Evolutionary conservation across 2,329 filamentous ascomycete genomes (phyloP), one percentile per base, ranked within the genome.

Genomic region (Pestalotiopsis sp.): DNA sequence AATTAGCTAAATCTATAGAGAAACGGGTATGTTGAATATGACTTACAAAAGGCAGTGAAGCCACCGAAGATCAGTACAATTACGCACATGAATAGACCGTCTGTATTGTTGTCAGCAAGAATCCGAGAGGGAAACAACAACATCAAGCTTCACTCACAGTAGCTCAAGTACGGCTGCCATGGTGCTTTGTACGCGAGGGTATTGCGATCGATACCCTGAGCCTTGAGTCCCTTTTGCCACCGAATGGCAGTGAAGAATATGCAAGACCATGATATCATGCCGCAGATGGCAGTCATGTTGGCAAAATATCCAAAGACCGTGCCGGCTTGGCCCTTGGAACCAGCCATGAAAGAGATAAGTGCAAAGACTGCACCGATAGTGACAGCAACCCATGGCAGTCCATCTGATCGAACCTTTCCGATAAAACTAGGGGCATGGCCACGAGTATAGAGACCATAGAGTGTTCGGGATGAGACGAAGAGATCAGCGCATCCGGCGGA

Each of bases 61-160:
- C 74, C 74, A 41, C 73, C 74, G 36, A 74, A 75, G 4, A 75
- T 71, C 3, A 74, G 70, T 1, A 74, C 73, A 39, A 75, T 67
- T 23, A 72, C 68, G 66, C 71, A 71, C 11, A 75, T 65, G 57
- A 69, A 66, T 23, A 70, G 38, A 6, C 67, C 69, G 38, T 68
- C 62, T 49, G 45, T 25, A 49, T 13, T 45, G n/a, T 13, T 23
- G 9, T 52, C n/a, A 65, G 20, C 23, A 25, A 6, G 20, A 7
- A 52, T 49, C n/a, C 39, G 2, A 65, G 1, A 3, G 12, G 4
- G 2, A 23, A 52, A 41, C n/a, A 41, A 23, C 6, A 27, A 20
- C 36, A 23, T n/a, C 1, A 9, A 20, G 13, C 14, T n/a, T 36
- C 23, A 49, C 39, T 12, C 25, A 65, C 62, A 70, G 38, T 64